These are phyloP conservation scores for Xylaria sp. DNA, from an alignment of 2,329 filamentous ascomycete species.

Conservation along the genomic window DNA sequence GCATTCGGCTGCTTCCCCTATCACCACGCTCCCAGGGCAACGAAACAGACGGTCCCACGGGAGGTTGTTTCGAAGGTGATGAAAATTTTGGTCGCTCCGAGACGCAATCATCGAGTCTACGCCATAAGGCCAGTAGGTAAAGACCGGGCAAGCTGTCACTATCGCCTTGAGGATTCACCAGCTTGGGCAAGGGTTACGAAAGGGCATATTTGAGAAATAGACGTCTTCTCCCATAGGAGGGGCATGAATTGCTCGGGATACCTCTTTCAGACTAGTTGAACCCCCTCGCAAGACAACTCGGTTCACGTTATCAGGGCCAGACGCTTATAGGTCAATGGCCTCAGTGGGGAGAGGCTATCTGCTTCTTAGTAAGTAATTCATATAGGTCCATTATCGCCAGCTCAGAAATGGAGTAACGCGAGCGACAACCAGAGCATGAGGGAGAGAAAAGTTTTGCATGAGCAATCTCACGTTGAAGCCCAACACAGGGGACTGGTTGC, in stretches of 20 bases:
- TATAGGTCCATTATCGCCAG: not conserved
- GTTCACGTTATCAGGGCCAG: conserved; percentile 4
- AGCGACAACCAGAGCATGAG: not conserved
- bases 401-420: not conserved
- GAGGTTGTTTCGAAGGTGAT: not conserved
- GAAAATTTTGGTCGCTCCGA: not conserved
- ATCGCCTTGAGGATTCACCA: not conserved
- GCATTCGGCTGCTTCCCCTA: not conserved
- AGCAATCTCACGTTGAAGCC: conserved; percentile 24
- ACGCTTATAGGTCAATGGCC: not conserved
- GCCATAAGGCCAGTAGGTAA: not conserved
- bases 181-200: not conserved
- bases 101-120: not conserved
- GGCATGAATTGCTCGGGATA: conserved; percentile 12
- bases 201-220: not conserved
- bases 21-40: not conserved
- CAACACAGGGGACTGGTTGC: conserved; percentile 6
- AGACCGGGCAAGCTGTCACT: not conserved
- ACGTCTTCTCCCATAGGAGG: not conserved
- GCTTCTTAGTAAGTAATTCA: not conserved
- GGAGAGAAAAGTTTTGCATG: not conserved
- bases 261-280: conserved; percentile 19
- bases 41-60: not conserved
- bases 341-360: conserved; percentile 1
- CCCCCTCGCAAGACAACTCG: conserved; percentile 5